These are phyloP conservation scores for Clathrus columnatus DNA, from an alignment of 768 basidiomycete genomes.

Conservation along the genomic window DNA sequence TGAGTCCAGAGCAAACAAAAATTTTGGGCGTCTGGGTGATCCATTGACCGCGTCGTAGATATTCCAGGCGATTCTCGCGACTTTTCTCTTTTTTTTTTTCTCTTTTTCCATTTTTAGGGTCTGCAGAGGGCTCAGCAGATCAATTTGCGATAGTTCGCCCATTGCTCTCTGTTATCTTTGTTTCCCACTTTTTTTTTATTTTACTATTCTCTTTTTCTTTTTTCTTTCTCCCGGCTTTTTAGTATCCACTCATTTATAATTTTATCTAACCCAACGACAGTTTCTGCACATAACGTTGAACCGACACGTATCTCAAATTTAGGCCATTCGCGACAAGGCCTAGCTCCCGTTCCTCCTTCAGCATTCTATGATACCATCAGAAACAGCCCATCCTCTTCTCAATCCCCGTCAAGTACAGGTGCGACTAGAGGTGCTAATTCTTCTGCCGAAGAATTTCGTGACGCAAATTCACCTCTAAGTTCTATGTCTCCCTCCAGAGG, in stretches of 20 bases:
- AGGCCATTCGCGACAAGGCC: background rate
- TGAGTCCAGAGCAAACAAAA: no score
- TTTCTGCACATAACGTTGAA: background rate
- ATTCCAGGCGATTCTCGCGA: background rate
- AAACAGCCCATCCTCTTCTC: background rate
- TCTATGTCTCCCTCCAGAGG: conserved; percentile 1
- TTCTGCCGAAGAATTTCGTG: background rate
- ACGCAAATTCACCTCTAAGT: background rate
- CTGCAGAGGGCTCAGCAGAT: background rate
- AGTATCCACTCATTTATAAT: background rate
- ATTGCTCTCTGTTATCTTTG: background rate
- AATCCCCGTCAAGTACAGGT: conserved; percentile 3
- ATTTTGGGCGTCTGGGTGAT: background rate
- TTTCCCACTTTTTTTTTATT: background rate
- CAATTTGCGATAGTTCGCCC: background rate
- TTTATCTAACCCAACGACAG: background rate
- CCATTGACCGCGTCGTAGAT: background rate
- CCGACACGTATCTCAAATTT: background rate
- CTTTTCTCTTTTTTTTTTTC: background rate
- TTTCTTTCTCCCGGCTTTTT: background rate
- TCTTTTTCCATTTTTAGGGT: background rate
- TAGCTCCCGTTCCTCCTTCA: background rate
- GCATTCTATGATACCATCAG: conserved; percentile 9
- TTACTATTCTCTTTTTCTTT: background rate
- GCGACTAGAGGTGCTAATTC: conserved; percentile 3